Evolutionary conservation across 768 basidiomycete species (phyloP).

Genomic region (Lactifluus hygrophoroides): DNA sequence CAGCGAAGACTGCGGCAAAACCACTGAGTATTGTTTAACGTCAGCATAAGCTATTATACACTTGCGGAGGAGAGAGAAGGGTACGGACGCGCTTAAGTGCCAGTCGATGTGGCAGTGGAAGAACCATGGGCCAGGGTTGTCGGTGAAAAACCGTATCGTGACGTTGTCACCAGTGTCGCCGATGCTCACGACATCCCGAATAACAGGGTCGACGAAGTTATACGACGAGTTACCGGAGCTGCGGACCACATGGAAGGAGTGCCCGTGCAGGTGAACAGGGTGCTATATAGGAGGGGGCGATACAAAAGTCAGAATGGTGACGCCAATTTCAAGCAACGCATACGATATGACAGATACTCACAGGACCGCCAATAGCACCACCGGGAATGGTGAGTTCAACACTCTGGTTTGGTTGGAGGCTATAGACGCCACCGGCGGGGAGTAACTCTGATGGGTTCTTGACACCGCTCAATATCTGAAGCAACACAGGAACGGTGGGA

Average conservation of each 20-base stretch:
- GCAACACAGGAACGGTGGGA: slow-evolving; percentile 43
- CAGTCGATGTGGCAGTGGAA: slow-evolving; percentile 28
- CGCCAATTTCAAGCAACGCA: no score
- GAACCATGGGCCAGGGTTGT: slow-evolving; percentile 26
- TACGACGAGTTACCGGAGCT: slow-evolving; percentile 10
- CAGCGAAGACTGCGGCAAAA: slow-evolving; percentile 15
- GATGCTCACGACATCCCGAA: slow-evolving; percentile 22
- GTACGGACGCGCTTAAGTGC: slow-evolving; percentile 36
- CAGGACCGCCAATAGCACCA: slow-evolving; percentile 29
- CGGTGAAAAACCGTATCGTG: slow-evolving; percentile 26
- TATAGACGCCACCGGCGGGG: slow-evolving; percentile 40
- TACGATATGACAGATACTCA: neutral
- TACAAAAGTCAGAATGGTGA: neutral
- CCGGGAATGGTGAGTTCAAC: slow-evolving; percentile 44
- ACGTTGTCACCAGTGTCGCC: slow-evolving; percentile 13
- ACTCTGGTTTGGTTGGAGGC: slow-evolving; percentile 37
- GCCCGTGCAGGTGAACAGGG: slow-evolving; percentile 18
- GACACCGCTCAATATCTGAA: slow-evolving; percentile 52
- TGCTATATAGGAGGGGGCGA: neutral
- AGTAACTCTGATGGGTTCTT: slow-evolving; percentile 38
- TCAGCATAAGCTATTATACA: slow-evolving; percentile 15
- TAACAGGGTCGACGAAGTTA: slow-evolving; percentile 18
- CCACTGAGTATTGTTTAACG: neutral
- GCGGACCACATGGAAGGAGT: slow-evolving; percentile 7
- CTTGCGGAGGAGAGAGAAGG: slow-evolving; percentile 48